Percentiles rank a stretch among this genome's conserved stretches.
Evolutionary conservation across 352 stramenopile genomes (phyloP).

Genomic region (Globisporangium radiosum): DNA sequence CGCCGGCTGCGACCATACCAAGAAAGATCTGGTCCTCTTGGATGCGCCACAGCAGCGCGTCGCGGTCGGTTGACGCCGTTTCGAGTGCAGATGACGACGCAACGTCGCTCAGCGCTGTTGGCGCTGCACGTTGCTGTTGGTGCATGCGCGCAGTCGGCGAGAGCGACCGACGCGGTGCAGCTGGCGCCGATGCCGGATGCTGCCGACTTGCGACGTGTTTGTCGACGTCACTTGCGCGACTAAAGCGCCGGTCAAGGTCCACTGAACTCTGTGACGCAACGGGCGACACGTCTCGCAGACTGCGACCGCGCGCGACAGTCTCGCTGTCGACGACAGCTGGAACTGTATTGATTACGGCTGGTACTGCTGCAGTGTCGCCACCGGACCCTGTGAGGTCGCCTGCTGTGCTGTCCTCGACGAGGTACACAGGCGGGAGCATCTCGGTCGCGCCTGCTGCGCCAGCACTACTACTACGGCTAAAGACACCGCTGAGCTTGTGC

Average conservation of each 20-base stretch:
- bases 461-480: slow-evolving; percentile 15
- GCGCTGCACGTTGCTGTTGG: background rate
- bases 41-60: slow-evolving; percentile 74
- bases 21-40: slow-evolving; percentile 97
- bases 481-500: slow-evolving; percentile 62
- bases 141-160: background rate
- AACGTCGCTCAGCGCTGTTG: slow-evolving; percentile 28
- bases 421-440: slow-evolving; percentile 66
- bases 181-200: background rate
- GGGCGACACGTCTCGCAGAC: slow-evolving; percentile 16
- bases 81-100: slow-evolving; percentile 17
- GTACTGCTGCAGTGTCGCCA: background rate
- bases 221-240: slow-evolving; percentile 5
- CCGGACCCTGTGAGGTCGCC: slow-evolving; percentile 3
- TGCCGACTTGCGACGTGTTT: background rate
- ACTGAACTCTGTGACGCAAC: slow-evolving; percentile 22
- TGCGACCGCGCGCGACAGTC: background rate
- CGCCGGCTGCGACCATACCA: slow-evolving; percentile 93
- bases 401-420: slow-evolving; percentile 63
- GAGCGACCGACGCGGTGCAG: background rate
- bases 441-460: slow-evolving; percentile 4
- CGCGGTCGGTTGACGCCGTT: slow-evolving; percentile 43
- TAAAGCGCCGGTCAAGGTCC: slow-evolving; percentile 11
- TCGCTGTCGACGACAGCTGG: background rate
- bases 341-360: no score